Conservation (phyloP, 495 filamentous ascomycete genomes). For the Aspergillus sparsus region DNA sequence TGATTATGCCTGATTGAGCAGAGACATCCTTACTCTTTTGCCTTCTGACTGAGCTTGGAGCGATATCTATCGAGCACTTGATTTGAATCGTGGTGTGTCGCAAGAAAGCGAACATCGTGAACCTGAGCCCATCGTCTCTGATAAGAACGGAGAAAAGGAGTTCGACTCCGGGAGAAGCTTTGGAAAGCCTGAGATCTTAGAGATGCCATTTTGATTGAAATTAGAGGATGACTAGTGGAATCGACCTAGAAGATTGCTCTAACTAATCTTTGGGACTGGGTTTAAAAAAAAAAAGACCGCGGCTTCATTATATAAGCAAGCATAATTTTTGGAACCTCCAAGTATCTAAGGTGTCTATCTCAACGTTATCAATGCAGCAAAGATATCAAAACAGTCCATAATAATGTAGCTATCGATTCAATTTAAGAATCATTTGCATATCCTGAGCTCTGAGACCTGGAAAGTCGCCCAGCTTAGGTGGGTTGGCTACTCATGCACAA, state of each 20-base stretch:
- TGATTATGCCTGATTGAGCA: background rate
- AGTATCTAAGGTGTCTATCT: too few relatives aligned
- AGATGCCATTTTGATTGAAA: constrained; percentile 35
- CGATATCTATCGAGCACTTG: constrained; percentile 80
- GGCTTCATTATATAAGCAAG: too few relatives aligned
- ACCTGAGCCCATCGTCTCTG: constrained; percentile 91
- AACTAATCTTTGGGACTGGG: too few relatives aligned
- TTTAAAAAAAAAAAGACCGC: too few relatives aligned
- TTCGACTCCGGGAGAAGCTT: constrained; percentile 31
- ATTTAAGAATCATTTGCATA: too few relatives aligned
- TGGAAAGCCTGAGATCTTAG: constrained; percentile 36
- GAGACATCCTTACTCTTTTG: constrained; percentile 59
- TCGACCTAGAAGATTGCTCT: background rate
- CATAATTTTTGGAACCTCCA: too few relatives aligned
- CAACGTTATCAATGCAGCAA: too few relatives aligned
- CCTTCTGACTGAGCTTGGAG: constrained; percentile 81
- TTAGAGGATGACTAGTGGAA: constrained; percentile 10
- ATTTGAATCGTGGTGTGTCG: constrained; percentile 61
- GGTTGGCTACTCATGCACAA: background rate
- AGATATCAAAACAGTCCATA: too few relatives aligned
- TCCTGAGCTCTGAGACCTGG: background rate
- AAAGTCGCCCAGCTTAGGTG: background rate
- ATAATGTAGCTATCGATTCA: too few relatives aligned
- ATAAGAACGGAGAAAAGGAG: constrained; percentile 34
- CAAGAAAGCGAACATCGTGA: constrained; percentile 87